Percentiles rank a stretch among this genome's conserved stretches.
Evolutionary conservation across 2,329 filamentous ascomycete genomes (phyloP).

Genomic region (Aspergillus sclerotialis): DNA sequence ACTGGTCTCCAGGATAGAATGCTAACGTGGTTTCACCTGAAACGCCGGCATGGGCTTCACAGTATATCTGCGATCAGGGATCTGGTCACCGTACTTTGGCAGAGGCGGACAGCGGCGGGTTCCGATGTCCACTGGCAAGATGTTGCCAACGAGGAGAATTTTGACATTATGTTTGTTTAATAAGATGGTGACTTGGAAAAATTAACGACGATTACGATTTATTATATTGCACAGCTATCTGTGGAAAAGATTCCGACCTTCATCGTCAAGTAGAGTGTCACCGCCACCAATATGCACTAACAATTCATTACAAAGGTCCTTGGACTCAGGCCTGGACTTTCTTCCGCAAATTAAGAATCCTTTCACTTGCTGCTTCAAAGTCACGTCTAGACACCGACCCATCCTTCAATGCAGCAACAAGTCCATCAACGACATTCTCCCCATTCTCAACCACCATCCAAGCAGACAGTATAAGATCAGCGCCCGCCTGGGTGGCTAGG

Average conservation of each 20-base stretch:
- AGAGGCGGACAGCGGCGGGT: constrained; percentile 11
- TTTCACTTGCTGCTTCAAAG: constrained; percentile 11
- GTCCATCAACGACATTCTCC: constrained; percentile 13
- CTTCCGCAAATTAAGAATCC: constrained; percentile 10
- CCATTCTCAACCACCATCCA: constrained; percentile 21
- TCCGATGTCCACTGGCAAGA: constrained; percentile 26
- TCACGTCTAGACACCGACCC: constrained; percentile 6
- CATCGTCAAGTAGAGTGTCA: no score
- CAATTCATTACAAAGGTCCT: no score
- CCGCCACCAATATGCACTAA: not conserved
- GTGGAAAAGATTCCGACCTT: no score
- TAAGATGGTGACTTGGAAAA: no score
- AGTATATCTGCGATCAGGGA: constrained; percentile 26
- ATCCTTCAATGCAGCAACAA: constrained; percentile 13
- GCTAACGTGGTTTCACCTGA: constrained; percentile 22
- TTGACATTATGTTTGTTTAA: constrained; percentile 27
- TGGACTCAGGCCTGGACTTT: no score
- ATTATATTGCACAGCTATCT: no score
- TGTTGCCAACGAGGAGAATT: constrained; percentile 24
- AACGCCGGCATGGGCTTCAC: constrained; percentile 28
- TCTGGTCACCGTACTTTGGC: constrained; percentile 26
- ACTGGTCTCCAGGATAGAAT: constrained; percentile 21
- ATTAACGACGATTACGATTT: no score
- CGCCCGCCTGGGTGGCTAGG: constrained; percentile 19
- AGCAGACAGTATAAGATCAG: constrained; percentile 24